Conservation (phyloP, 2,329 filamentous ascomycete genomes). For the Sporothrix luriei region DNA sequence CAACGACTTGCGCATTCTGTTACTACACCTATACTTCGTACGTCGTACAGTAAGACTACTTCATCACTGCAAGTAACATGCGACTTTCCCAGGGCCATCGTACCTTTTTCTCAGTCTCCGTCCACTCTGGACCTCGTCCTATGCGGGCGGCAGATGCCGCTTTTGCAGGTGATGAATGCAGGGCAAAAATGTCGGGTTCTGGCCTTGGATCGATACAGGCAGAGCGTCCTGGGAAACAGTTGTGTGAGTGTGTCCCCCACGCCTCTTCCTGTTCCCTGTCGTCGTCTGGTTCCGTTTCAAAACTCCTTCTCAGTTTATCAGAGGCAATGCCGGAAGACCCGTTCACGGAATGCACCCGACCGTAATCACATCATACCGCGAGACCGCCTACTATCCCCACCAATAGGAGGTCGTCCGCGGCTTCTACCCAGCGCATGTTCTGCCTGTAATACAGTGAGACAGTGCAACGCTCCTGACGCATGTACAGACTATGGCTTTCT, state of each 20-base stretch:
- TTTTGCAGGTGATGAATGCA: not conserved
- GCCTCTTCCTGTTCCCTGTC: slow-evolving; percentile 1
- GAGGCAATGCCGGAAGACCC: not conserved
- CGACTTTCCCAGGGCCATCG: slow-evolving; percentile 13
- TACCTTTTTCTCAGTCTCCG: slow-evolving; percentile 25
- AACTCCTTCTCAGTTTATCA: not conserved
- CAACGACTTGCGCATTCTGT: too few species aligned
- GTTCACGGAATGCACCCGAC: slow-evolving; percentile 7
- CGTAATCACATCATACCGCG: slow-evolving; percentile 1
- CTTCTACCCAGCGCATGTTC: not conserved
- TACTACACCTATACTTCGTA: too few species aligned
- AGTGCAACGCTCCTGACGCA: not conserved
- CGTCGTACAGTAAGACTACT: too few species aligned
- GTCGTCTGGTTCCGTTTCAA: slow-evolving; percentile 7
- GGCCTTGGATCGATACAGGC: not conserved
- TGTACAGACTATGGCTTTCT: too few species aligned
- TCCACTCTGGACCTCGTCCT: not conserved
- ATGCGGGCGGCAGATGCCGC: slow-evolving; percentile 14
- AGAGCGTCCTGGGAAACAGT: not conserved
- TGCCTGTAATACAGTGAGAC: not conserved
- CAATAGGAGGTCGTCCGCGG: slow-evolving; percentile 1
- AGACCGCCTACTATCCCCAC: slow-evolving; percentile 7
- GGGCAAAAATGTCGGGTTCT: not conserved
- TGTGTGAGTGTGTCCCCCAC: slow-evolving; percentile 13
- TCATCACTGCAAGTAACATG: not conserved